phyloP scores from a whole-genome alignment of 176 grass and related monocot species.

The Pontederia crassipes region DNA sequence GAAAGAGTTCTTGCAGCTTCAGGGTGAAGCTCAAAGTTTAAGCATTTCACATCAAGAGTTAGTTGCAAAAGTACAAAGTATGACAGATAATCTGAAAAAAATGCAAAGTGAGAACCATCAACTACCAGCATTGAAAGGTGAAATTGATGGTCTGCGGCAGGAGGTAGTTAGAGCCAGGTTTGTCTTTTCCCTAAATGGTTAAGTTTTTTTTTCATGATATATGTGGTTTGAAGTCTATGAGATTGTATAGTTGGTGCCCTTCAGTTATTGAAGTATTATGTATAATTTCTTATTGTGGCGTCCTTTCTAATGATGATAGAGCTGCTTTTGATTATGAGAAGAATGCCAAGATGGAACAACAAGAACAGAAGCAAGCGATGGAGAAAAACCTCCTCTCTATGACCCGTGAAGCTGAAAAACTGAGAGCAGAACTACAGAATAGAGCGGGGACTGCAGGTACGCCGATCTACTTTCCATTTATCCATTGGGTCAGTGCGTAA shows the following conservation, averaged over 20 bases:
- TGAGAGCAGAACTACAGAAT: conserved; percentile 28
- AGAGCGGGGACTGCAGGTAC: conserved; percentile 25
- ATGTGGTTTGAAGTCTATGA: not conserved
- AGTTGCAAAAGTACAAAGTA: conserved; percentile 25
- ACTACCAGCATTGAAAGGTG: conserved; percentile 19
- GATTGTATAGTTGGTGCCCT: too few relatives aligned
- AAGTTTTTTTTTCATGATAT: not conserved
- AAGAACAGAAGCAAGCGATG: conserved; percentile 32
- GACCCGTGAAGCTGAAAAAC: conserved; percentile 32
- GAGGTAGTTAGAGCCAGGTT: conserved; percentile 35
- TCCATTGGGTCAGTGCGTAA: too few relatives aligned
- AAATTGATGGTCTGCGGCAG: conserved; percentile 23
- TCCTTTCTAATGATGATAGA: conserved; percentile 7
- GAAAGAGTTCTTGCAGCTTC: conserved; percentile 16
- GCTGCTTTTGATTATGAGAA: conserved; percentile 26
- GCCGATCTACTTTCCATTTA: too few relatives aligned
- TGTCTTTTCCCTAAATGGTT: conserved; percentile 4
- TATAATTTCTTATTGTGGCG: too few relatives aligned
- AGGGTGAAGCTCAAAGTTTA: conserved; percentile 19
- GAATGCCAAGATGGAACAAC: conserved; percentile 2
- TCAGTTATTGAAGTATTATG: too few relatives aligned
- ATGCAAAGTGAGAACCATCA: conserved; percentile 30
- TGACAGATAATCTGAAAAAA: conserved; percentile 29
- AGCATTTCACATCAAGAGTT: conserved; percentile 22
- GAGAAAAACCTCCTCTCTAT: conserved; percentile 35